Evolutionary conservation across 176 grass and related monocot genomes (phyloP), one percentile per base, ranked within the genome.

Genomic region (Saccharum officinarum): DNA sequence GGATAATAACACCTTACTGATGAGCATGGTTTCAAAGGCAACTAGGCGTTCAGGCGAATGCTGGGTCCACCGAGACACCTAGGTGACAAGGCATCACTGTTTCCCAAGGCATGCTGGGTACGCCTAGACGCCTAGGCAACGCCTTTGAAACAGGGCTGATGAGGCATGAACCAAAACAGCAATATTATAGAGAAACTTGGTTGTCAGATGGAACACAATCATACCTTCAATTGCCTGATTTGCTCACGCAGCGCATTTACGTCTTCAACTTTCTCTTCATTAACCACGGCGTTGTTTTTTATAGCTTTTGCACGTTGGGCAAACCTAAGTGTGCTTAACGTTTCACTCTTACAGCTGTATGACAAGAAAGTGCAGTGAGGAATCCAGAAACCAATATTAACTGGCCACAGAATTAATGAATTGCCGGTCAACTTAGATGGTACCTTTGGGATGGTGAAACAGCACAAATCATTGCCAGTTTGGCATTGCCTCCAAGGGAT

Each of bases 401-500:
- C 69, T 80, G 41, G 65, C 4, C 8, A 82, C 18, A 72, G 26
- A 73, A 69, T 60, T 72, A 83, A 78, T 7, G 10, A 70, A 72
- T 76, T 84, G 15, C 18, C 9, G 13, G 31, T 77, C n/a, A 18
- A 47, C 57, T 76, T 25, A 20, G 26, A 34, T 25, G 49, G 61
- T 92, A 99, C 97, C 84, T 91, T 81, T 88, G 85, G 31, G 97
- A 96, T 38, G 92, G 97, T 25, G 97, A 99, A 61, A 99, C 89
- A 47, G 91, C 88, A 52, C 97, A 99, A 83, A 99, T 89, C 93
- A 99, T 99, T 60, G 97, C 97, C 73, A 99, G 90, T 69, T 92
- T 99, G 7, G 93, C 97, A 91, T 99, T 99, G 41, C 97, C 97
- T 77, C 97, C 97, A 20, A 99, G 92, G 30, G 93, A 99, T 91